Evolutionary conservation across 129 eudicot genomes (phyloP), one percentile per base, ranked within the genome.

Genomic region (Daucus carota): DNA sequence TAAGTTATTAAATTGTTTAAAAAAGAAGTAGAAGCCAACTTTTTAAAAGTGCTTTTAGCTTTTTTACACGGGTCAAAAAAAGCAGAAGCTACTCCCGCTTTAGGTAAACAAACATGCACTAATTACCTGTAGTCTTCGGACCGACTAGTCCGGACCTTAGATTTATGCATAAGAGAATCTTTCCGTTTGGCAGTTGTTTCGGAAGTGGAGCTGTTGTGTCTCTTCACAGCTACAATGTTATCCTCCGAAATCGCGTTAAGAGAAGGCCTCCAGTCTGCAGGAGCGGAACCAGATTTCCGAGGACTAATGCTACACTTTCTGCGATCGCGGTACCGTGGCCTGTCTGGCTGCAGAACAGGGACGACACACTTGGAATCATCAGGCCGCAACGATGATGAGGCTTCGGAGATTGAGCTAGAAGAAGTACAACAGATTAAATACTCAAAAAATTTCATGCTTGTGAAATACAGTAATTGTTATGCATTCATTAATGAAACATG

Each of bases 161-260:
- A 42, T 62, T 69, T 42, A 2, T 38, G 50, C 42, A 40, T 13
- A 42, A 62, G 60, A 0, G 60, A 46, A 60, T 41, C 73, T 46
- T 60, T 62, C 57, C 18, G 72, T 38, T 76, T 76, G 10, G 28
- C 16, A 29, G 6, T 28, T 63, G 22, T 62, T 9, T 43, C 79
- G 6, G 79, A 76, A 40, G 6, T 20, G 33, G 36, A 41, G 40
- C 73, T 52, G 15, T 42, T 18, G 5, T 22, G 14, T 75, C 72
- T 43, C 59, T 62, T 70, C 5, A 43, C 79, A 15, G 43, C 59
- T 7, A 29, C 79, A 52, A 63, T 70, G 32, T 76, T 43, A 70
- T 76, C 79, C 73, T 76, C 79, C 31, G 79, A 60, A 67, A 76
- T 76, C 1, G 60, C 60, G 38, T 63, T 28, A 40, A 76, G 79